These are phyloP conservation scores for Macroventuria anomochaeta DNA, from an alignment of 2,329 filamentous ascomycete species.

Conservation along the genomic window DNA sequence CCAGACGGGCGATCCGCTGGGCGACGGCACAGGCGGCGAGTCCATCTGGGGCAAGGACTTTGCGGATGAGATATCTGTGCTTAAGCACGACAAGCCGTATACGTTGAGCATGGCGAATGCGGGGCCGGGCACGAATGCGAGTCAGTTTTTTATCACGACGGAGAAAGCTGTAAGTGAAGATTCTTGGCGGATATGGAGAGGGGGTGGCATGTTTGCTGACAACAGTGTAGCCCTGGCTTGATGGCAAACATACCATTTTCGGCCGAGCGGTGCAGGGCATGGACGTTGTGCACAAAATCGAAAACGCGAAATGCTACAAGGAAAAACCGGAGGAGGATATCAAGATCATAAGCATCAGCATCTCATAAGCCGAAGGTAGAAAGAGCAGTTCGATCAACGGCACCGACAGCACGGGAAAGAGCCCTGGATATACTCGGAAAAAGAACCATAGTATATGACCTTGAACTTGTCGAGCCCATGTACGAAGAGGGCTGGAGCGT, in stretches of 20 bases:
- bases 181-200: too few relatives aligned
- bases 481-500: not conserved
- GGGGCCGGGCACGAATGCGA: conserved; percentile 91
- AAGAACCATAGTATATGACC: too few relatives aligned
- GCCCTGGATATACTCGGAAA: too few relatives aligned
- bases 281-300: conserved; percentile 95
- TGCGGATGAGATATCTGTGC: conserved; percentile 87
- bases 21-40: conserved; percentile 88
- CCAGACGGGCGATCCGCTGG: conserved; percentile 82
- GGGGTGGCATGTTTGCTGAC: conserved; percentile 17
- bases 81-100: conserved; percentile 95
- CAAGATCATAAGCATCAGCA: conserved; percentile 86
- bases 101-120: conserved; percentile 98
- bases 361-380: too few relatives aligned
- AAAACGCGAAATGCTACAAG: conserved; percentile 83
- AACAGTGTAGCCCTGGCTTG: conserved; percentile 77
- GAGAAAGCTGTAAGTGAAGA: conserved; percentile 90
- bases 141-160: conserved; percentile 98
- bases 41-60: conserved; percentile 94
- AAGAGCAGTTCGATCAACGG: too few relatives aligned
- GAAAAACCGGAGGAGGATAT: conserved; percentile 98
- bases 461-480: too few relatives aligned
- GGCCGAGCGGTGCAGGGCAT: conserved; percentile 87
- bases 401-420: too few relatives aligned
- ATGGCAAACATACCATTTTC: conserved; percentile 96